Evolutionary conservation across 2,329 filamentous ascomycete species (phyloP).

Genomic region (Penicillium sp.): DNA sequence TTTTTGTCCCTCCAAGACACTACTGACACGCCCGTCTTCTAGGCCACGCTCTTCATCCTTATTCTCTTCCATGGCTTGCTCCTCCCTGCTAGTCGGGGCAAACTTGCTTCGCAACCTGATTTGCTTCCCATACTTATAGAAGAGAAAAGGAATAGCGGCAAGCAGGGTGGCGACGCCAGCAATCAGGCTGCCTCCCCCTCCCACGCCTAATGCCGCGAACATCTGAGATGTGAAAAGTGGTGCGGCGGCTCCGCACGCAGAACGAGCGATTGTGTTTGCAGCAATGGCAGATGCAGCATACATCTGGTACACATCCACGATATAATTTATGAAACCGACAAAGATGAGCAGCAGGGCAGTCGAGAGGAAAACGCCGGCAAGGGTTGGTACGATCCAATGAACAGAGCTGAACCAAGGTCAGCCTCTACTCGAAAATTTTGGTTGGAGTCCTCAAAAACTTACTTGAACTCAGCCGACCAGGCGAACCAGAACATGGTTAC

Average conservation of each 20-base stretch:
- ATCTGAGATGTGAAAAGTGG: conserved; percentile 28
- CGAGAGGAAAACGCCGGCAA: conserved; percentile 48
- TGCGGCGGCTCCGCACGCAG: conserved; percentile 25
- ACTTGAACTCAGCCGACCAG: conserved; percentile 41
- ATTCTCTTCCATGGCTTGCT: not conserved
- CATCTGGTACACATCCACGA: conserved; percentile 54
- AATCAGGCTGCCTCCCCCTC: conserved; percentile 26
- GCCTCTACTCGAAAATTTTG: not conserved
- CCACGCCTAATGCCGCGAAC: conserved; percentile 24
- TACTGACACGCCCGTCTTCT: not conserved
- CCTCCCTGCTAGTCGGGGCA: conserved; percentile 22
- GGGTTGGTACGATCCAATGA: conserved; percentile 51
- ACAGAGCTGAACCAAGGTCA: conserved; percentile 23
- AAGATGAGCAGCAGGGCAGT: conserved; percentile 51
- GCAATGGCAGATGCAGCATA: conserved; percentile 30
- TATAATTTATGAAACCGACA: conserved; percentile 56
- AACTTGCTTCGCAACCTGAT: conserved; percentile 50
- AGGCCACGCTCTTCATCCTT: not conserved
- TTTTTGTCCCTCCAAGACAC: not conserved
- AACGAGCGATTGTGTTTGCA: conserved; percentile 25
- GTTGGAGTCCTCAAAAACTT: conserved; percentile 1
- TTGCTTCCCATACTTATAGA: conserved; percentile 45
- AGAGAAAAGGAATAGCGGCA: conserved; percentile 38
- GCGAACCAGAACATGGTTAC: conserved; percentile 47
- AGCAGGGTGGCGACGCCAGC: conserved; percentile 25